phyloP scores from a whole-genome alignment of 2,329 filamentous ascomycete genomes.

The Colletotrichum sojae region DNA sequence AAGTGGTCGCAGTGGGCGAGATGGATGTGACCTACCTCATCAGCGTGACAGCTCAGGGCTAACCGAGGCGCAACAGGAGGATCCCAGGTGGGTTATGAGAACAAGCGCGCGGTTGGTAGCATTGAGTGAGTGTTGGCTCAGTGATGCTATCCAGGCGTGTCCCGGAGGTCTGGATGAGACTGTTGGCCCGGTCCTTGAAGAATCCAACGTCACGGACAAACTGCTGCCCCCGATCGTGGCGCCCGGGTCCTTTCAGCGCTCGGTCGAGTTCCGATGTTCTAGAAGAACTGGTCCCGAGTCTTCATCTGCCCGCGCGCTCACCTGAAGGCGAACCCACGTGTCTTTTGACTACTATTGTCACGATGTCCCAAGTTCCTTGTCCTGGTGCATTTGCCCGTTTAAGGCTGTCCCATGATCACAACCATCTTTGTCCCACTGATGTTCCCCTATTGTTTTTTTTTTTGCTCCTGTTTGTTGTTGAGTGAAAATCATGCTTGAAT shows the following conservation, averaged over 20 bases:
- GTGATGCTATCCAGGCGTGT: conserved; percentile 26
- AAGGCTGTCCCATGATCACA: too few species aligned
- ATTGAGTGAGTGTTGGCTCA: conserved; percentile 1
- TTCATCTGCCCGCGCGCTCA: background rate
- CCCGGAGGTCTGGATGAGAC: conserved; percentile 31
- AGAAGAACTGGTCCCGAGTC: conserved; percentile 1
- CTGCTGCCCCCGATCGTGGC: conserved; percentile 10
- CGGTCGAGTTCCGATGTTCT: conserved; percentile 34
- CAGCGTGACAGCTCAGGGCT: conserved; percentile 9
- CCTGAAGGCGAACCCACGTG: conserved; percentile 1
- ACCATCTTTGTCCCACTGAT: background rate
- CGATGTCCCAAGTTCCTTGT: background rate
- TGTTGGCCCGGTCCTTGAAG: conserved; percentile 18
- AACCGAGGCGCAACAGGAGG: background rate
- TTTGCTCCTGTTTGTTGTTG: conserved; percentile 16
- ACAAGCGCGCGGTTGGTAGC: conserved; percentile 38
- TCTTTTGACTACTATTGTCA: background rate
- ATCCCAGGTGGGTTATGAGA: background rate
- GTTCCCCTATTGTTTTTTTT: conserved; percentile 10
- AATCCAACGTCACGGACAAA: conserved; percentile 17
- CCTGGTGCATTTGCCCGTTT: too few species aligned
- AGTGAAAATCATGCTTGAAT: conserved; percentile 31
- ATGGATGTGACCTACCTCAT: background rate
- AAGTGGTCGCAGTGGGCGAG: conserved; percentile 11
- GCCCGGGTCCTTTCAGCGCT: conserved; percentile 5